Evolutionary conservation across 2,329 filamentous ascomycete species (phyloP).

Genomic region (Xylaria sp.): DNA sequence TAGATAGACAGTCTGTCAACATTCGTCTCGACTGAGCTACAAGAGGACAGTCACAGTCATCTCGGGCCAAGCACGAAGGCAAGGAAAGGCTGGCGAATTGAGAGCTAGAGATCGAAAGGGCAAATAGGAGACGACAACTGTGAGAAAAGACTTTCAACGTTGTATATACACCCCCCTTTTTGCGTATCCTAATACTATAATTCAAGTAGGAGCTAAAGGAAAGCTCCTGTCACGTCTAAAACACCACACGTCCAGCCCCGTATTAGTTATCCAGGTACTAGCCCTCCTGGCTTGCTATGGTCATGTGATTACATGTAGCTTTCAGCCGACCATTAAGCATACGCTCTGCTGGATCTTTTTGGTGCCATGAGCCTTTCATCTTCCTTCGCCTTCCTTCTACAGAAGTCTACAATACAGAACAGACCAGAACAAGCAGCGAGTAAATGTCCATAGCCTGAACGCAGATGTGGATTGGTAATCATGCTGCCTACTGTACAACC

Average conservation of each 20-base stretch:
- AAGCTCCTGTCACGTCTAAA: slow-evolving; percentile 27
- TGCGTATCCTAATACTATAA: slow-evolving; percentile 38
- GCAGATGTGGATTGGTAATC: slow-evolving; percentile 27
- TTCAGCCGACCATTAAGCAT: not conserved
- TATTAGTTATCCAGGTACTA: not conserved
- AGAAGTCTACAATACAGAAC: slow-evolving; percentile 5
- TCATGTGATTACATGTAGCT: not conserved
- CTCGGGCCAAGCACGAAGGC: not conserved
- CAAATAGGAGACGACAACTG: slow-evolving; percentile 31
- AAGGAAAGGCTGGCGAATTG: not conserved
- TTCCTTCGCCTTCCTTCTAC: not conserved
- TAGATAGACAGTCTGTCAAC: not conserved
- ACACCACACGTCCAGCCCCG: slow-evolving; percentile 3
- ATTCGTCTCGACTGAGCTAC: not conserved
- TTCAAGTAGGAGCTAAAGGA: slow-evolving; percentile 32
- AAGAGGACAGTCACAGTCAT: not conserved
- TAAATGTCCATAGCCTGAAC: slow-evolving; percentile 13
- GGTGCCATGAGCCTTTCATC: not conserved
- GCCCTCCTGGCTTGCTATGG: slow-evolving; percentile 4
- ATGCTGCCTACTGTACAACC: slow-evolving; percentile 32
- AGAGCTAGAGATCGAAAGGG: slow-evolving; percentile 32
- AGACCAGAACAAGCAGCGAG: not conserved
- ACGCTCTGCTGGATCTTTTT: not conserved
- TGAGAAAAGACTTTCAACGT: slow-evolving; percentile 23
- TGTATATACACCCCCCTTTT: slow-evolving; percentile 35